Evolutionary conservation across 2,329 filamentous ascomycete genomes (phyloP).

Genomic region (Thielaviopsis euricoi): DNA sequence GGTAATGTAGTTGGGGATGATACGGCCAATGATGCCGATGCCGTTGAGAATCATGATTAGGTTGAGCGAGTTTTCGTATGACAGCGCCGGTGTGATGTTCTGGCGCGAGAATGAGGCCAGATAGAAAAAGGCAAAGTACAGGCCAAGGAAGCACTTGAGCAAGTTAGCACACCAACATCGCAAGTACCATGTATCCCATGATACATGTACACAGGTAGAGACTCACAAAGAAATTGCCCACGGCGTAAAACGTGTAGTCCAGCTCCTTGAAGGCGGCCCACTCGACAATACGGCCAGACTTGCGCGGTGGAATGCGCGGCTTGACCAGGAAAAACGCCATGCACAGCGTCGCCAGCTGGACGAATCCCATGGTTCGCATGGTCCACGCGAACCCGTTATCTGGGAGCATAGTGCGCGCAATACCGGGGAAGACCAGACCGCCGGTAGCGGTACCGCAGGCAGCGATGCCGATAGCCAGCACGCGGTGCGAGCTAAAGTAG

Average conservation of each 20-base stretch:
- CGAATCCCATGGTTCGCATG: slow-evolving; percentile 41
- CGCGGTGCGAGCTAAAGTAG: slow-evolving; percentile 42
- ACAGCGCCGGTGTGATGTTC: slow-evolving; percentile 22
- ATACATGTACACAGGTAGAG: too few relatives aligned
- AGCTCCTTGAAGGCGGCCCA: slow-evolving; percentile 28
- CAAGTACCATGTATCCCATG: background rate
- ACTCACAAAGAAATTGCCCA: slow-evolving; percentile 18
- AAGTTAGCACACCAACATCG: background rate
- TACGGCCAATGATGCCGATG: slow-evolving; percentile 38
- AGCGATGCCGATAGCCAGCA: slow-evolving; percentile 44
- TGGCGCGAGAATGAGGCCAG: slow-evolving; percentile 32
- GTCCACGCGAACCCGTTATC: slow-evolving; percentile 27
- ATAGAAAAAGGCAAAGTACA: slow-evolving; percentile 46
- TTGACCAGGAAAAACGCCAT: slow-evolving; percentile 24
- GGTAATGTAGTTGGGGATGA: slow-evolving; percentile 41
- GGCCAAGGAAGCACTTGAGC: slow-evolving; percentile 28
- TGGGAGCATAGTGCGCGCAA: slow-evolving; percentile 14
- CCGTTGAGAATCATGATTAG: slow-evolving; percentile 50
- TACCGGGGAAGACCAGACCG: slow-evolving; percentile 37
- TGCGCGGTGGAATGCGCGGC: slow-evolving; percentile 26
- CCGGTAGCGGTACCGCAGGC: slow-evolving; percentile 44
- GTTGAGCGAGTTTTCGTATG: slow-evolving; percentile 36
- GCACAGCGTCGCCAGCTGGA: slow-evolving; percentile 29
- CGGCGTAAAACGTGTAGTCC: slow-evolving; percentile 27
- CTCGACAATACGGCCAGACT: slow-evolving; percentile 26